Percentiles rank a stretch among this genome's conserved stretches.
These are phyloP conservation scores for Phytophthora hibernalis DNA, from an alignment of 352 stramenopile species.

Conservation along the genomic window DNA sequence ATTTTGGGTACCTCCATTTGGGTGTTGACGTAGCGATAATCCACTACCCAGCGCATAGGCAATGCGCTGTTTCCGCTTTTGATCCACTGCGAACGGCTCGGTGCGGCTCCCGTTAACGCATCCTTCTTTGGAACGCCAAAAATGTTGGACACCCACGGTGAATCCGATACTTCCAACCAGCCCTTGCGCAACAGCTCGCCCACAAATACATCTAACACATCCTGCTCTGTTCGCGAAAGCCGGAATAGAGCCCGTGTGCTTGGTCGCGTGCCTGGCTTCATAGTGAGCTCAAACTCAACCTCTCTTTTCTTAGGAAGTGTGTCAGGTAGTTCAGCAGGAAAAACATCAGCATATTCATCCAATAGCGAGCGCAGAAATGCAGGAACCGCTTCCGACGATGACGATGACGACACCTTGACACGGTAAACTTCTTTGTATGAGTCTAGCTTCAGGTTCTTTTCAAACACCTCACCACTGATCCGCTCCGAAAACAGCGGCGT, in stretches of 20 bases:
- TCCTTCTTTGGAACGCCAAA: constrained; percentile 27
- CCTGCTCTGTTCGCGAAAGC: constrained; percentile 13
- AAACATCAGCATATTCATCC: background rate
- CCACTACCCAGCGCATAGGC: constrained; percentile 22
- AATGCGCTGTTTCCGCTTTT: background rate
- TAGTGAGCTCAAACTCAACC: constrained; percentile 17
- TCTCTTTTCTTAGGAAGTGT: background rate
- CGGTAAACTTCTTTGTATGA: too few species aligned
- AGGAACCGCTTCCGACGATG: background rate
- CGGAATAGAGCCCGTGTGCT: constrained; percentile 16
- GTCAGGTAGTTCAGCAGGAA: constrained; percentile 7
- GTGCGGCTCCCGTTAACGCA: background rate
- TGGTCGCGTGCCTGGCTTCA: constrained; percentile 18
- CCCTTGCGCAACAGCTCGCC: constrained; percentile 12
- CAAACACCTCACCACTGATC: too few species aligned
- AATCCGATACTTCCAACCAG: constrained; percentile 20
- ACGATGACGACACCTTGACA: too few species aligned
- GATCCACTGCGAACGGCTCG: background rate
- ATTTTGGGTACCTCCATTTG: constrained; percentile 19
- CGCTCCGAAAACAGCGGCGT: too few species aligned
- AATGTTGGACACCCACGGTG: constrained; percentile 26
- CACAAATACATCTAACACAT: constrained; percentile 15
- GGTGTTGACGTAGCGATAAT: constrained; percentile 26
- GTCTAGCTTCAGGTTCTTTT: too few species aligned
- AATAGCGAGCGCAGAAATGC: background rate